Base-by-base conservation (phyloP, 805 yeast species). In the Saccharomycopsis sp. region DNA sequence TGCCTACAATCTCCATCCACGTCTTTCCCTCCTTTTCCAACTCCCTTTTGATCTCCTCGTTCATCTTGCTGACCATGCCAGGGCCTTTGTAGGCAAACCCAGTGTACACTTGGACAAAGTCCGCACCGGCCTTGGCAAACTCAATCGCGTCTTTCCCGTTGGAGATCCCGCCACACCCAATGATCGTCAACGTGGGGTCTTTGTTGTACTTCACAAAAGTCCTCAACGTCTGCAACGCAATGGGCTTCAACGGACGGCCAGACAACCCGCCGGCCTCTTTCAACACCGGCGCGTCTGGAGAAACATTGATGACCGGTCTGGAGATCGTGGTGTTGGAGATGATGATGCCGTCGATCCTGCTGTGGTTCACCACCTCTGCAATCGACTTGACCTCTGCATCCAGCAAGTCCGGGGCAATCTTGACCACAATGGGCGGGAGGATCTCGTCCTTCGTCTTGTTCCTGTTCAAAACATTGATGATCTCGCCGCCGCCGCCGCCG, bases 121-220 rank as follows among this genome's bases (percentile, higher is more conserved):
- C 71, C 10, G 97, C 97, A 43, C 97, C 97, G 1, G 96, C 95
- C 54, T 75, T 76, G 25, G 92, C 95, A 60, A 80, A 89, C 50
- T 88, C 96, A 36, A 88, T 64, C 0, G 88, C 96, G 56, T 89
- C 97, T 49, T 76, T 68, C 42, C 95, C 97, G 18, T 68, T 62
- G n/a, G 80, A 67, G 51, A 89, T 86, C 50, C 97, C 97, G 43
- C 97, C 97, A 62, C 96, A 87, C 25, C 97, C 97, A 50, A 89
- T 72, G 32, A 89, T 68, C 2, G 87, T 82, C 49, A 87, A 60
- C 39, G 75, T 69, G 1, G 81, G 71, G 29, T 46, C 48, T 53
- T 85, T 85, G 27, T 94, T 73, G 55, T 82, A 71, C 52, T 82
- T 78, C 43, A 92, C 76, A 51, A 89, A 75, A 2, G 72, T 62